Evolutionary conservation across 305 asterid species (phyloP), one percentile per base, ranked within the genome.

Genomic region (Plantago coronopus): DNA sequence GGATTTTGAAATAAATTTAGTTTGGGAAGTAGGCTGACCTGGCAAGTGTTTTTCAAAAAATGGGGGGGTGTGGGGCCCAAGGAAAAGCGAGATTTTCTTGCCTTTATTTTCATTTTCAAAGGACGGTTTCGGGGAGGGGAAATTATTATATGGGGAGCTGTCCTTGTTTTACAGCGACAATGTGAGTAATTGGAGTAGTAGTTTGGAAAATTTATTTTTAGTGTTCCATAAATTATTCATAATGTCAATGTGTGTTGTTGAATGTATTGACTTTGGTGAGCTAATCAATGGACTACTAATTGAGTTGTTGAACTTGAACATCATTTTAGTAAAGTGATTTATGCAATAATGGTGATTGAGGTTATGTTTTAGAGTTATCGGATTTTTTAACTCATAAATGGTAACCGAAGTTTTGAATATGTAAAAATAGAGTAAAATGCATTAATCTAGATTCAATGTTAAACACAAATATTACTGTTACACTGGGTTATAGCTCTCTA

Each of bases 21-120:
- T 65, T 58, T 72, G 69, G 62, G 57, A 59, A n/a, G n/a, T n/a
- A n/a, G n/a, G 77, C 72, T 77, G 82, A 77, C 79, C 75, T 64
- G 56, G 78, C 79, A 21, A 34, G 54, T 62, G 62, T 58, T 72
- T 76, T 77, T 64, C 49, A 68, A 74, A 62, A 20, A n/a, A 51
- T 64, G 77, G 73, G 44, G 71, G 72, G 57, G 29, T 57, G 79
- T 61, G 79, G 82, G 79, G 21, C 74, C 80, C 83, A 68, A 15
- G 48, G 23, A 63, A 50, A 59, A 42, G 48, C 45, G 38, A 20
- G 16, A 17, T 55, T 55, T 29, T 17, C 23, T 10, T 6, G n/a
- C 23, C 31, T 43, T 57, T 29, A 17, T 54, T 5, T 34, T 7
- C 40, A 38, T 54, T 55, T 31, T 27, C 43, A 55, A 55, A 55